Conservation (phyloP, 176 grass and related monocot species). For the Saccharum officinarum region DNA sequence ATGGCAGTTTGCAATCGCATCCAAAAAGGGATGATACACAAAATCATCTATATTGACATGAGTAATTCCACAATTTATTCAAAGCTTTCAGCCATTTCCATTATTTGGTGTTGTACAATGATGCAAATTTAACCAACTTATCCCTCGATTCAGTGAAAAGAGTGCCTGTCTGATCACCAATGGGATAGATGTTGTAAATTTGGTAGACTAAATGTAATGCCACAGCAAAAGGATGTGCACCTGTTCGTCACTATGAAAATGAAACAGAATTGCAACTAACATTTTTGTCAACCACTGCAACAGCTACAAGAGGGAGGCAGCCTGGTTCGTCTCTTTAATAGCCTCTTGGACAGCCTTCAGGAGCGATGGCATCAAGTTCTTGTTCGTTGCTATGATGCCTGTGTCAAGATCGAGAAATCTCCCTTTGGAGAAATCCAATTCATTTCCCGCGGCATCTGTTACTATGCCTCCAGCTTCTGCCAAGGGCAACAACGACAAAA, state of each 20-base stretch:
- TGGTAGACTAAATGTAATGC: background rate
- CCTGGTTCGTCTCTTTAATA: constrained; percentile 61
- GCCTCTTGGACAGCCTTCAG: constrained; percentile 73
- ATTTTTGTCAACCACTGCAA: background rate
- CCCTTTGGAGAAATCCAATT: constrained; percentile 91
- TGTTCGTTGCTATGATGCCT: constrained; percentile 88
- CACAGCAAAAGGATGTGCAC: background rate
- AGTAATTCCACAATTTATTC: background rate
- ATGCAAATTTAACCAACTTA: background rate
- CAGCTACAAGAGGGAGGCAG: constrained; percentile 58
- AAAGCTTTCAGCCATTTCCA: background rate
- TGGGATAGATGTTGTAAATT: background rate
- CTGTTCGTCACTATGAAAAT: background rate
- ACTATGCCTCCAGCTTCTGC: constrained; percentile 93
- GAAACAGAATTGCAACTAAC: background rate
- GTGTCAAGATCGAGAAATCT: constrained; percentile 85
- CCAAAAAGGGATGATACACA: background rate
- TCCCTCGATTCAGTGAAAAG: background rate
- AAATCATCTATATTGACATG: background rate
- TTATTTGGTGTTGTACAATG: background rate
- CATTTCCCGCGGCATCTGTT: constrained; percentile 83
- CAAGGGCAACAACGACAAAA: constrained; percentile 13
- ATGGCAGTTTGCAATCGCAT: background rate
- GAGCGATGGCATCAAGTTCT: constrained; percentile 66
- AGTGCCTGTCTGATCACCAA: background rate